A percentile compares a stretch with the other conserved stretches of the same genome.
These are phyloP conservation scores for Linnemannia zychae DNA, from an alignment of 192 early-diverging fungal genomes.

Conservation along the genomic window DNA sequence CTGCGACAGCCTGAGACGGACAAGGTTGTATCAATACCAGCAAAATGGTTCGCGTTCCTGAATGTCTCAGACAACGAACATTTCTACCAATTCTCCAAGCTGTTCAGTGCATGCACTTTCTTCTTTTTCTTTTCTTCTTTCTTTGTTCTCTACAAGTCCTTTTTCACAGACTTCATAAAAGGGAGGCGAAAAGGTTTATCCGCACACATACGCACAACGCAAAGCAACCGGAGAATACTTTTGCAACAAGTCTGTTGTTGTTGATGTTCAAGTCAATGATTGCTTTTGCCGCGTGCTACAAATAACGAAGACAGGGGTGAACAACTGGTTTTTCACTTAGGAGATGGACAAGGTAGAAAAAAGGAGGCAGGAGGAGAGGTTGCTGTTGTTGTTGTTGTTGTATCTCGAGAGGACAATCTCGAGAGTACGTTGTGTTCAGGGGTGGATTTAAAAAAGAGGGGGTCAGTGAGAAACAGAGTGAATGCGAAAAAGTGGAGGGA, in stretches of 20 bases:
- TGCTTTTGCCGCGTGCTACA: neutral
- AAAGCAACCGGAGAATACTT: no score
- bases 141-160: neutral
- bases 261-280: neutral
- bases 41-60: neutral
- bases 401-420: neutral
- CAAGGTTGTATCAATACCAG: neutral
- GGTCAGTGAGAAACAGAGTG: neutral
- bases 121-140: neutral
- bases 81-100: neutral
- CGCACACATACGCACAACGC: neutral
- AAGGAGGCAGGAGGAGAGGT: neutral
- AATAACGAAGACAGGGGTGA: neutral
- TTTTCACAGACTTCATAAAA: neutral
- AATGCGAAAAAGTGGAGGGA: neutral
- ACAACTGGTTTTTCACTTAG: neutral
- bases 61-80: neutral
- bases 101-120: neutral
- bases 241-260: neutral
- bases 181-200: neutral
- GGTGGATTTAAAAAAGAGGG: neutral
- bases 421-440: slow-evolving; percentile 5
- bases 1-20: neutral
- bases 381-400: neutral
- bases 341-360: neutral